phyloP scores from a whole-genome alignment of 257 asterid species.

The Misopates orontium region DNA sequence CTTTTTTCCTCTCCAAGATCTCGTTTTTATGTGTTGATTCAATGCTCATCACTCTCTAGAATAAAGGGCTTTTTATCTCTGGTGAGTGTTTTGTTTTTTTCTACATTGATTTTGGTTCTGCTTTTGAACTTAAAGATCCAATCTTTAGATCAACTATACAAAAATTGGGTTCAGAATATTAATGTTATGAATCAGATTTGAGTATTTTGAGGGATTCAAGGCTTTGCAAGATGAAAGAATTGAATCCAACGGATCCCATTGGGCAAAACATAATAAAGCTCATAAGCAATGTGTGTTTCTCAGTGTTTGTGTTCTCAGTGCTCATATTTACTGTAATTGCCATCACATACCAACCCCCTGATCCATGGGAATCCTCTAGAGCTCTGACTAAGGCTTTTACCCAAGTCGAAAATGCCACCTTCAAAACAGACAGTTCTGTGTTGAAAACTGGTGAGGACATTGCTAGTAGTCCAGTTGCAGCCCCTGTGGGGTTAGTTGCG shows the following conservation, averaged over 20 bases:
- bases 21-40: too few species aligned
- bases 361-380: slow-evolving; percentile 98
- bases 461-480: slow-evolving; percentile 43
- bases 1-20: too few species aligned
- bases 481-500: slow-evolving; percentile 37
- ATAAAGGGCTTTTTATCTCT: too few species aligned
- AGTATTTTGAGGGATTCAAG: slow-evolving; percentile 5
- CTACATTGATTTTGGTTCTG: too few species aligned
- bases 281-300: slow-evolving; percentile 92
- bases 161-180: neutral
- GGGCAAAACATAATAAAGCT: slow-evolving; percentile 82
- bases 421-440: slow-evolving; percentile 71
- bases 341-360: slow-evolving; percentile 97
- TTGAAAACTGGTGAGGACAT: slow-evolving; percentile 95
- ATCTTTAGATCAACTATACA: neutral
- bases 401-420: slow-evolving; percentile 78
- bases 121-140: too few species aligned
- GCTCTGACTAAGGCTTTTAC: slow-evolving; percentile 87
- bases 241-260: slow-evolving; percentile 69
- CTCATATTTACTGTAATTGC: slow-evolving; percentile 85
- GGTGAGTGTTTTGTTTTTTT: too few species aligned
- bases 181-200: slow-evolving; percentile 23
- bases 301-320: slow-evolving; percentile 88
- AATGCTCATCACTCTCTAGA: too few species aligned
- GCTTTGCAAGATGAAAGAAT: slow-evolving; percentile 61